phyloP scores from a whole-genome alignment of 176 grass and related monocot species.

The Paspalum notatum region DNA sequence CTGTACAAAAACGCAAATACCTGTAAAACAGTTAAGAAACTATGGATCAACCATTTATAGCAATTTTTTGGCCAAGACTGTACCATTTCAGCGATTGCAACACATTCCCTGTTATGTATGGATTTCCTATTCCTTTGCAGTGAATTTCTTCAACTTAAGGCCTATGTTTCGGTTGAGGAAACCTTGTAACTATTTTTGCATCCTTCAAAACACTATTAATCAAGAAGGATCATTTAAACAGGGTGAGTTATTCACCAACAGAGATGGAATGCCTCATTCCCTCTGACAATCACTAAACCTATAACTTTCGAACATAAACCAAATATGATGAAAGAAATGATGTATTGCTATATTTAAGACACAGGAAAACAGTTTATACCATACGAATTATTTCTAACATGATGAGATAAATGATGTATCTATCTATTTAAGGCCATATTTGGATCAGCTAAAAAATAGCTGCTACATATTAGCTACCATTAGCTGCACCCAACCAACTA shows the following conservation, averaged over 20 bases:
- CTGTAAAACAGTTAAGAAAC: conserved; percentile 55
- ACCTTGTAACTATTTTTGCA: conserved; percentile 4
- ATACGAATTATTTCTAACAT: not conserved
- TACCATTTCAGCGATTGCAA: not conserved
- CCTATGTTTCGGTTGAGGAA: conserved; percentile 13
- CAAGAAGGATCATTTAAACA: not conserved
- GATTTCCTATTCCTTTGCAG: conserved; percentile 7
- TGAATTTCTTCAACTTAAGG: conserved; percentile 13
- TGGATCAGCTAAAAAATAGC: too few species aligned
- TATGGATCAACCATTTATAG: conserved; percentile 39
- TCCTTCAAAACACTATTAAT: conserved; percentile 2
- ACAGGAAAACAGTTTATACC: not conserved
- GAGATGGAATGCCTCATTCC: conserved; percentile 6
- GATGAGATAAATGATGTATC: too few species aligned
- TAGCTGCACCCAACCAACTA: too few species aligned
- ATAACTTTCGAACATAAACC: not conserved
- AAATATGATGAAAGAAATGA: conserved; percentile 1
- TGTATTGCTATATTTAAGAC: not conserved
- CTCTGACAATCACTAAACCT: conserved; percentile 11
- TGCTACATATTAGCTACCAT: too few species aligned
- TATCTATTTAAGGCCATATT: too few species aligned
- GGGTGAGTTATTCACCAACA: conserved; percentile 15
- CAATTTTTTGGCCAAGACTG: not conserved
- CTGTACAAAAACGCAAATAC: conserved; percentile 62
- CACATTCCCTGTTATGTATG: not conserved